These are phyloP conservation scores for Venturia aucupariae DNA, from an alignment of 2,329 filamentous ascomycete species.

Conservation along the genomic window DNA sequence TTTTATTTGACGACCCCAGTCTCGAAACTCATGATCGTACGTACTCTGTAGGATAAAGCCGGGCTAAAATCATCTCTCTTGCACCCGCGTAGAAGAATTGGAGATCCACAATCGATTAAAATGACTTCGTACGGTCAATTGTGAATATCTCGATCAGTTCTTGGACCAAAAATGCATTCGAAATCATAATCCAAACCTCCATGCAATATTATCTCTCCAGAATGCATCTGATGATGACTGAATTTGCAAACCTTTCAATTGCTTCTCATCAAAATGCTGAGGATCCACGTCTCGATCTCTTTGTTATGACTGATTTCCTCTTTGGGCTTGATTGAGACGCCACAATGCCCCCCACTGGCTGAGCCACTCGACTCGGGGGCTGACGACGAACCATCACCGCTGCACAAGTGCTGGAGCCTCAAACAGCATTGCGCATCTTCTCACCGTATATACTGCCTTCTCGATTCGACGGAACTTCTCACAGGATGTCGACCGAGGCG, in stretches of 20 bases:
- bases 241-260: not conserved
- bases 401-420: not conserved
- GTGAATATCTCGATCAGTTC: not conserved
- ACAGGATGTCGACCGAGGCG: conserved; percentile 10
- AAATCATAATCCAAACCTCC: too few species aligned
- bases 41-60: too few species aligned
- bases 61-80: too few species aligned
- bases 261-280: not conserved
- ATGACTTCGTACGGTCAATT: too few species aligned
- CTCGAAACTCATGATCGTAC: too few species aligned
- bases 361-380: not conserved
- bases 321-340: not conserved
- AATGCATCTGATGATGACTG: too few species aligned
- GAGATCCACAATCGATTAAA: too few species aligned
- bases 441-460: not conserved
- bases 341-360: not conserved
- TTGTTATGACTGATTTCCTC: not conserved
- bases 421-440: conserved; percentile 6
- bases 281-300: not conserved
- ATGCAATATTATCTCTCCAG: too few species aligned
- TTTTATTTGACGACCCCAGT: too few species aligned
- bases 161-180: not conserved
- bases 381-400: not conserved
- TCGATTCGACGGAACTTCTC: not conserved
- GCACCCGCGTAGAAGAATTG: too few species aligned